Evolutionary conservation across 768 basidiomycete species (phyloP), one percentile per base, ranked within the genome.

Genomic region (Tylopilus balloui): DNA sequence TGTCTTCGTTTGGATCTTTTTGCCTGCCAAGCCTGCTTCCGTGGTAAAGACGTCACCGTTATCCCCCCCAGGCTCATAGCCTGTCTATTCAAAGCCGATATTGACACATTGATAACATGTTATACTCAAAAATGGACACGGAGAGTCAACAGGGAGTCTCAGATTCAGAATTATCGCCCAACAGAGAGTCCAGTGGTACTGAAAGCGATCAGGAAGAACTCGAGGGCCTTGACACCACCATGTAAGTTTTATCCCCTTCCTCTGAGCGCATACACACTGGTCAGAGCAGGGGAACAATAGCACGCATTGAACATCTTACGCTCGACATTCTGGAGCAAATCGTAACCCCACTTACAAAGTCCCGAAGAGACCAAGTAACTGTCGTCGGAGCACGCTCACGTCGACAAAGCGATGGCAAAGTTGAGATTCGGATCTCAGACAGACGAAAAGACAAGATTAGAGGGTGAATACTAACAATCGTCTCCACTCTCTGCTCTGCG

Each of bases 371-470:
- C n/a, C 32, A 1, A 35, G 39, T 29, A 17, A 43, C 35, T 8
- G n/a, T 27, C 19, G 25, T 6, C 38, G 15, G 28, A 35, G 28
- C 34, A 3, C 59, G 35, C 8, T 39, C 46, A n/a, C 50, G 43
- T 13, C 51, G 52, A 41, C 42, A 27, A 25, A 39, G 21, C 38
- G 39, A 52, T 19, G 34, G 34, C 45, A 73, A 58, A 47, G 40
- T 77, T 6, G 60, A 66, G 35, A 54, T 78, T 21, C 61, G 47
- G 10, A 51, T 78, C 17, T 60, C 63, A 4, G 63, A 75, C 50
- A 62, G 76, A 44, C 66, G 56, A 32, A 75, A 70, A 51, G 52
- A 53, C 6, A 43, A 51, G 31, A 17, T 36, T 4, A 61, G 63
- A 42, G 64, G 66, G 75, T 73, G 45, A 50, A 11, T 47, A 50